phyloP scores from a whole-genome alignment of 257 asterid genomes.

The Solanum etuberosum region DNA sequence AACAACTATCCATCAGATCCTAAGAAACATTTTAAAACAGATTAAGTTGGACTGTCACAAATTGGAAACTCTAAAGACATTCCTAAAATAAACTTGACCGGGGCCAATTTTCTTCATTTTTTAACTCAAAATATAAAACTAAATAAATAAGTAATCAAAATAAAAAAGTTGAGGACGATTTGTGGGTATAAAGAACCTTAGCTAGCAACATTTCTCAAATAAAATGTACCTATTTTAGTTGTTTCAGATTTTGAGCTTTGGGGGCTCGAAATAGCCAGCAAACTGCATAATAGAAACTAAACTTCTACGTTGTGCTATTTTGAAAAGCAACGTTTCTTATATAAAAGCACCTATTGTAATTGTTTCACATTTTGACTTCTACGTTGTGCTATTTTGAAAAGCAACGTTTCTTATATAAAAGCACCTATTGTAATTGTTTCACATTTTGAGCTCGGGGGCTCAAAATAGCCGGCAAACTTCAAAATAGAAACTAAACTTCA shows the following conservation, averaged over 20 bases:
- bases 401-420: neutral
- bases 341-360: neutral
- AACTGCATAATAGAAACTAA: neutral
- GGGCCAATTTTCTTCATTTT: neutral
- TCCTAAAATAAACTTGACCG: neutral
- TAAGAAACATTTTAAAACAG: neutral
- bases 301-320: neutral
- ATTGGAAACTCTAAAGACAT: neutral
- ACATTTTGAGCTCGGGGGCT: neutral
- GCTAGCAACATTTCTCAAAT: neutral
- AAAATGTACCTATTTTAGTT: neutral
- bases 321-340: neutral
- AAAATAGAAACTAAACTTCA: neutral
- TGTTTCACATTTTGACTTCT: neutral
- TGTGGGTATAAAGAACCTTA: neutral
- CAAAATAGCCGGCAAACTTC: neutral
- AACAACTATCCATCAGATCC: neutral
- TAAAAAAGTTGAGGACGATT: neutral
- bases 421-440: neutral
- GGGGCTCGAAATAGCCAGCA: neutral
- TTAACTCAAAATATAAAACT: neutral
- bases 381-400: neutral
- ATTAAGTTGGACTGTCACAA: neutral
- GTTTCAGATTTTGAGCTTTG: neutral
- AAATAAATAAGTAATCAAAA: neutral